Conservation (phyloP, 768 basidiomycete genomes). For the Lactarius pseudohatsudake region DNA sequence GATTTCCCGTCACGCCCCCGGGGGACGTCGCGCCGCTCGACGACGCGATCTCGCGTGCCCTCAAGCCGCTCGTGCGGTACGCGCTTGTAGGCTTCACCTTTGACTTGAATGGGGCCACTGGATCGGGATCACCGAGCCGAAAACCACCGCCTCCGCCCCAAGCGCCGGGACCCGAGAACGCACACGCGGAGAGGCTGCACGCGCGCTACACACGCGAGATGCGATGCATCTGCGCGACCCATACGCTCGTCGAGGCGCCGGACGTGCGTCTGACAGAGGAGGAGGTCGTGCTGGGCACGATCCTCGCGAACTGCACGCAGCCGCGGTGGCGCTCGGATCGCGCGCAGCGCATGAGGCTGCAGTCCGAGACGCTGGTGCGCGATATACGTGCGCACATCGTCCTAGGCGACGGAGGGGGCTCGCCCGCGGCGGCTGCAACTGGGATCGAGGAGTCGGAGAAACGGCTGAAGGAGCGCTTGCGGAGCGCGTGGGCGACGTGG, state of each 20-base stretch:
- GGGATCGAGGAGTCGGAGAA: slow-evolving; percentile 27
- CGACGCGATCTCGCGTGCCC: slow-evolving; percentile 17
- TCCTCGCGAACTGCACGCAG: slow-evolving; percentile 67
- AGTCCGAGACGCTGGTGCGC: slow-evolving; percentile 52
- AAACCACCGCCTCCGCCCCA: no score
- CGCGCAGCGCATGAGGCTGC: slow-evolving; percentile 61
- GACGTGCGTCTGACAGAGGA: slow-evolving; percentile 62
- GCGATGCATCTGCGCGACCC: slow-evolving; percentile 64
- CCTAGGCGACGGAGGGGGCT: background rate
- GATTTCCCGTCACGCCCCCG: background rate
- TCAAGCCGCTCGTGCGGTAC: slow-evolving; percentile 19
- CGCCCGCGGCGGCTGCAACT: background rate
- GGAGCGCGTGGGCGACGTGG: slow-evolving; percentile 67
- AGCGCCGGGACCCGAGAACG: background rate
- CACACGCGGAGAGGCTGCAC: slow-evolving; percentile 39
- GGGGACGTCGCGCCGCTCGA: background rate
- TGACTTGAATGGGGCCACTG: background rate
- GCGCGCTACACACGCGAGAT: slow-evolving; percentile 62
- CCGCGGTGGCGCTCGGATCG: slow-evolving; percentile 58
- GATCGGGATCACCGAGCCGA: background rate
- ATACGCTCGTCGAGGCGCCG: slow-evolving; percentile 58
- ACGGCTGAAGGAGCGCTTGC: slow-evolving; percentile 43
- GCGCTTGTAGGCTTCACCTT: background rate
- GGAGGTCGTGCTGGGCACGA: slow-evolving; percentile 75
- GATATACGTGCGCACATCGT: slow-evolving; percentile 46